Evolutionary conservation across 352 stramenopile genomes (phyloP).

Genomic region (Pythium oligandrum): DNA sequence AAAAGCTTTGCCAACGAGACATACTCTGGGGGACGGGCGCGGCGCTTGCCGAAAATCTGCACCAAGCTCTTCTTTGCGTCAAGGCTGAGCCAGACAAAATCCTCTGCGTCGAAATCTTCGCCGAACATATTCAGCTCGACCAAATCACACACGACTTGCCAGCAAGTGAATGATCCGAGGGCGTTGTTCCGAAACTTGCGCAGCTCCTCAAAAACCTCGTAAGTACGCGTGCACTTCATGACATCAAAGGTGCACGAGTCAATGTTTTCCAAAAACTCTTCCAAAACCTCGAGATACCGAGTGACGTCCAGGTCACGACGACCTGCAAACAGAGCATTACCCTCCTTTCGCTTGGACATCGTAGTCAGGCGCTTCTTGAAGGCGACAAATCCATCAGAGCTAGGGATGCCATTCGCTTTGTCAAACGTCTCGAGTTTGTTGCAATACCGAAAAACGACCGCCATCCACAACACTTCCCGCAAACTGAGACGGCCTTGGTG

Average conservation of each 20-base stretch:
- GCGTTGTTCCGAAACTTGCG: slow-evolving; percentile 62
- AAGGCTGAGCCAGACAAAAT: slow-evolving; percentile 80
- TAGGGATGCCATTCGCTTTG: slow-evolving; percentile 70
- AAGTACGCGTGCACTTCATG: slow-evolving; percentile 40
- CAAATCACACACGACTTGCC: slow-evolving; percentile 76
- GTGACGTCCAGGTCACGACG: slow-evolving; percentile 51
- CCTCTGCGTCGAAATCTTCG: slow-evolving; percentile 44
- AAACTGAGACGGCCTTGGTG: slow-evolving; percentile 67
- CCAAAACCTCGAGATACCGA: slow-evolving; percentile 58
- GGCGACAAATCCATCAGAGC: slow-evolving; percentile 49
- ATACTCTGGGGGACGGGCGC: slow-evolving; percentile 62
- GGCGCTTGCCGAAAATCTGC: slow-evolving; percentile 81
- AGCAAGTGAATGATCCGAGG: slow-evolving; percentile 84
- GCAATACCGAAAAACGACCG: slow-evolving; percentile 74
- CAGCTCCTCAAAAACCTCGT: slow-evolving; percentile 59
- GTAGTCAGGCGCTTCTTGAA: slow-evolving; percentile 66
- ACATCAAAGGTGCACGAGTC: slow-evolving; percentile 53
- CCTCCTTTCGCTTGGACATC: slow-evolving; percentile 51
- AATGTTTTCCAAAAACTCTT: slow-evolving; percentile 61
- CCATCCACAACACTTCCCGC: slow-evolving; percentile 78
- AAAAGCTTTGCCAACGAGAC: slow-evolving; percentile 60
- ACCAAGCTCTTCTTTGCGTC: slow-evolving; percentile 74
- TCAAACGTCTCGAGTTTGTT: slow-evolving; percentile 83
- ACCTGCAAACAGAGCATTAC: slow-evolving; percentile 42
- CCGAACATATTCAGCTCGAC: slow-evolving; percentile 70